Conservation (phyloP, 2,329 filamentous ascomycete genomes). For the Biscogniauxia marginata region DNA sequence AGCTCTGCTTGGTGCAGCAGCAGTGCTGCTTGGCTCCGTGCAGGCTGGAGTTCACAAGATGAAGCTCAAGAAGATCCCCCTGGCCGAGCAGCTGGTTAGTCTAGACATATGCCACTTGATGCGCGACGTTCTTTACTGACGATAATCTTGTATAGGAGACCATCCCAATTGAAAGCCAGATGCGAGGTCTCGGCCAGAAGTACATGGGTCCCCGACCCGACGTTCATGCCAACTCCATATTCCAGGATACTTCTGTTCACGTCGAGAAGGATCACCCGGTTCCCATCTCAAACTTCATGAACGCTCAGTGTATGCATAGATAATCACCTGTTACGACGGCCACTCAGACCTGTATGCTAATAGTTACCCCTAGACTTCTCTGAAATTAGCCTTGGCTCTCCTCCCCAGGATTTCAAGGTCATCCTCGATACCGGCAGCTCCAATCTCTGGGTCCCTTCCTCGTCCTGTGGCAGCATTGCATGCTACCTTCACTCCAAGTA, state of each 20-base stretch:
- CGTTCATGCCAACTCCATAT: slow-evolving; percentile 71
- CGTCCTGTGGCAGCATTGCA: slow-evolving; percentile 88
- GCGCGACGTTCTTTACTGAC: slow-evolving; percentile 18
- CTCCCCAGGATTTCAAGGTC: slow-evolving; percentile 95
- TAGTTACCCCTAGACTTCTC: slow-evolving; percentile 78
- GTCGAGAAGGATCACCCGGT: slow-evolving; percentile 72
- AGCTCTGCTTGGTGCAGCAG: slow-evolving; percentile 73
- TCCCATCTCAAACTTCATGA: slow-evolving; percentile 95
- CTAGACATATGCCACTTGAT: not conserved
- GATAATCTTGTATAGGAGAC: slow-evolving; percentile 55
- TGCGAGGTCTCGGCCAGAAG: slow-evolving; percentile 86
- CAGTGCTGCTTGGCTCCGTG: slow-evolving; percentile 77
- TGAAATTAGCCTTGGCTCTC: slow-evolving; percentile 88
- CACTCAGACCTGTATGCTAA: slow-evolving; percentile 4
- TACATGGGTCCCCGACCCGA: slow-evolving; percentile 83
- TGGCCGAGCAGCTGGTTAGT: slow-evolving; percentile 88
- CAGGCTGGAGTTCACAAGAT: slow-evolving; percentile 90
- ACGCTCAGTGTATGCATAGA: slow-evolving; percentile 82
- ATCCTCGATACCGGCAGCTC: slow-evolving; percentile 98
- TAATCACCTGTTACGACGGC: not conserved
- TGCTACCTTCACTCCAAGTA: slow-evolving; percentile 98
- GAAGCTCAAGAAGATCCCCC: slow-evolving; percentile 94
- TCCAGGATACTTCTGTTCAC: slow-evolving; percentile 70
- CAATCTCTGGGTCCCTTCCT: slow-evolving; percentile 96
- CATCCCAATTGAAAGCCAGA: slow-evolving; percentile 77